Base-by-base conservation (phyloP, 2,329 filamentous ascomycete species). In the Pseudogymnoascus sp. region DNA sequence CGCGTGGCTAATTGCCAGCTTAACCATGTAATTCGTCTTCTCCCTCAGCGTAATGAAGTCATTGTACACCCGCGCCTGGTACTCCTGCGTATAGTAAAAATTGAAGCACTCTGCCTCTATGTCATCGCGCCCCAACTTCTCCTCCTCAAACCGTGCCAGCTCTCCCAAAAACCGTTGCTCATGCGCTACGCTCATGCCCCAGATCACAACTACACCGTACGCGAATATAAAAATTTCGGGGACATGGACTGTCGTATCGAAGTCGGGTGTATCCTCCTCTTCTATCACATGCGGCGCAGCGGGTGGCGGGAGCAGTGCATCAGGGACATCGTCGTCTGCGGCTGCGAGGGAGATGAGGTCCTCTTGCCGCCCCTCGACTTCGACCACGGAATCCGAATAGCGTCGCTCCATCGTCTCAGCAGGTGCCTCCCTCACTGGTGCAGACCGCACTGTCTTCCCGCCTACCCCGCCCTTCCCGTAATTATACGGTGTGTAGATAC, bases 21-120 rank as follows among this genome's bases (percentile, higher is more conserved):
- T 97, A 69, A 89, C 96, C 95, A 97, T 97, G 78, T 97, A 96
- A 76, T 96, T 96, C 72, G 88, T 88, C 77, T 96, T 96, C 71
- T 97, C 93, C 59, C 93, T 84, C 65, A 99, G 77, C 2, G 91
- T 95, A 76, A 99, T 99, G 71, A 99, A 99, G 77, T 99, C 95
- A 76, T 99, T 99, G 83, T 99, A 99, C 75, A 99, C 99, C 61
- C 95, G 88, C 21, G 95, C 91, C 77, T 99, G 96, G 75, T 99
- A 99, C 74, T 97, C 93, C 71, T 90, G 85, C 2, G 95, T 97
- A 78, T 99, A 97, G 80, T 99, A 99, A 76, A 97, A 99, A 75
- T 99, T 99, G 82, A 99, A 99, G 72, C 93, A 91, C 76, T 99
- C 95, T 56, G 92, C 91, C 77, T 99, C 93, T 31, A 96, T 88